Evolutionary conservation across 2,329 filamentous ascomycete genomes (phyloP), one percentile per base, ranked within the genome.

Genomic region (Simplicillium sp.): DNA sequence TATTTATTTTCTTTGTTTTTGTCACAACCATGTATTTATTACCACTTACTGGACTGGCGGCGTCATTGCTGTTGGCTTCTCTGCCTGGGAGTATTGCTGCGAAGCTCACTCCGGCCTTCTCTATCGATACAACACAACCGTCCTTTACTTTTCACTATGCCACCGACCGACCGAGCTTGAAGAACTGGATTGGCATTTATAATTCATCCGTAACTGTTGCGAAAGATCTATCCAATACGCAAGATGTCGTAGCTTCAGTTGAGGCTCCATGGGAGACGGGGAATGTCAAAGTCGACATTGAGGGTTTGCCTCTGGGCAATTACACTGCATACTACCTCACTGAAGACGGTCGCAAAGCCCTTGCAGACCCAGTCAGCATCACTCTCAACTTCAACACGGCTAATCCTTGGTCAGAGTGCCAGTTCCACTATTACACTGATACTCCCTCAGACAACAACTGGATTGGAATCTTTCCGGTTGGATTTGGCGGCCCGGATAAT

Each of bases 161-260:
- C 31, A 33, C 13, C 31, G 31, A 33, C 31, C 12, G 31, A 15
- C 31, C 31, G 6, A 15, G 7, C 7, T 11, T 33, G 6, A 52
- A 45, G 13, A 66, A 66, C 46, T 67, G 64, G 64, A 48, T 66
- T 16, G 64, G 57, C 25, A 37, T 66, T 3, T 66, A 59, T 45
- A 43, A 51, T 32, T 45, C 52, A 11, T 52, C 50, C 1, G 55
- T 54, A 14, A 60, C 60, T 15, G 60, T 54, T 2, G 61, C 63
- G 1, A 51, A 55, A 2, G 49, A 64, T 14, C 50, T 58, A 20
- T 43, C 51, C 33, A 53, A 51, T 13, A 50, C 50, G n/a, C 46
- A 45, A 0, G 44, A 48, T 0, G 57, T 62, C 1, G 41, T 64
- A 9, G 44, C 46, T 3, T 67, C 62, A 63, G 48, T 46, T 0